A percentile compares a stretch with the other conserved stretches of the same genome.
phyloP scores from a whole-genome alignment of 345 rosid species.

The Eucalyptus guilfoylei region DNA sequence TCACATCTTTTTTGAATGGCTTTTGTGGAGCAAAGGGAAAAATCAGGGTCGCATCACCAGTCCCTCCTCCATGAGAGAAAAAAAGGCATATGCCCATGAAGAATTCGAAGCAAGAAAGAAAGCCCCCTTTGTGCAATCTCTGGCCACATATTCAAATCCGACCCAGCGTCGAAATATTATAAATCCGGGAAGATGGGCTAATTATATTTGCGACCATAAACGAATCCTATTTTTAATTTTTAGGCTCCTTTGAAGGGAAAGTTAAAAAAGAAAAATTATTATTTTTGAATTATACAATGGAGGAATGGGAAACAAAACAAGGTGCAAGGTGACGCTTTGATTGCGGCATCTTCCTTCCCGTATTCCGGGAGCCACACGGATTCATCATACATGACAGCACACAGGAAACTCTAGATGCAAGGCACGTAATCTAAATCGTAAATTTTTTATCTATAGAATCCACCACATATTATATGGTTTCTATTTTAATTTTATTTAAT shows the following conservation, averaged over 20 bases:
- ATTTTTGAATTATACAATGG: neutral
- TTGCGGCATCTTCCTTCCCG: neutral
- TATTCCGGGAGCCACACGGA: neutral
- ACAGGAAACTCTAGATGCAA: neutral
- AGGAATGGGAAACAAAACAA: accelerated
- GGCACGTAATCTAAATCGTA: neutral
- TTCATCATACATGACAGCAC: neutral
- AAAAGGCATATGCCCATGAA: neutral
- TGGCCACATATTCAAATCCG: neutral
- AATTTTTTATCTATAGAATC: neutral
- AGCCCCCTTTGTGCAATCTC: neutral
- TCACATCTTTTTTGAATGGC: neutral
- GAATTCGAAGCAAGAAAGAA: neutral
- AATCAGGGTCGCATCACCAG: neutral
- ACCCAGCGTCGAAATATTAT: neutral
- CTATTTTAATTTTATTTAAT: neutral
- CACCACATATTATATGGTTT: too few relatives aligned
- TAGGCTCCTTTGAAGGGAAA: neutral
- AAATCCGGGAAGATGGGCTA: neutral
- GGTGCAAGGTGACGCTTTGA: neutral
- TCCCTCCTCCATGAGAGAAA: neutral
- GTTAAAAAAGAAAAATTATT: too few relatives aligned
- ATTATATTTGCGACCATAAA: neutral
- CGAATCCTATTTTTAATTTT: neutral
- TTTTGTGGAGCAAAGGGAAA: neutral